These are phyloP conservation scores for Puya raimondii DNA, from an alignment of 176 grass and related monocot species.

Conservation along the genomic window DNA sequence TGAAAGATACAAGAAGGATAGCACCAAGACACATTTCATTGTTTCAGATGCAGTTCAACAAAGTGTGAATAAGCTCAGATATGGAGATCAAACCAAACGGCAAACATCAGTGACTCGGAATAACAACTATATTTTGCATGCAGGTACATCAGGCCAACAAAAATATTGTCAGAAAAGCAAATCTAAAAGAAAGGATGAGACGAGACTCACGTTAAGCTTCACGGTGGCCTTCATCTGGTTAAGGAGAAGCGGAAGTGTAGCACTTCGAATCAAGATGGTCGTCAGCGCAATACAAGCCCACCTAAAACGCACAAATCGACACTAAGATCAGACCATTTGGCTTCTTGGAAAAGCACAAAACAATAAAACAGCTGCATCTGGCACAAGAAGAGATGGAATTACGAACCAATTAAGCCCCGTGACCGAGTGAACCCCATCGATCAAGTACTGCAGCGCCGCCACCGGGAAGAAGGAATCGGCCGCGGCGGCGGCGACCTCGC, in stretches of 20 bases:
- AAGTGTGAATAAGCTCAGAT: no score
- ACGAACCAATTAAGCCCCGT: slow-evolving; percentile 66
- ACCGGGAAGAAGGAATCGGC: slow-evolving; percentile 54
- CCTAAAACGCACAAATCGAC: slow-evolving; percentile 36
- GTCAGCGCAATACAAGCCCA: slow-evolving; percentile 79
- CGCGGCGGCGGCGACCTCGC: slow-evolving; percentile 85
- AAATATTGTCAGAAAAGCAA: not conserved
- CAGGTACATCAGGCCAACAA: not conserved
- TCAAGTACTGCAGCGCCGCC: slow-evolving; percentile 75
- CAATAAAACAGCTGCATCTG: no score
- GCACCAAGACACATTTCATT: no score
- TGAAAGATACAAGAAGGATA: no score
- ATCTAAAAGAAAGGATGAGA: not conserved
- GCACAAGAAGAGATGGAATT: not conserved
- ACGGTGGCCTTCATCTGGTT: slow-evolving; percentile 48
- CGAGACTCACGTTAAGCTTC: slow-evolving; percentile 55
- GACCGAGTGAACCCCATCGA: slow-evolving; percentile 59
- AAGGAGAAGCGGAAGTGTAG: slow-evolving; percentile 56
- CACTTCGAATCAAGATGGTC: slow-evolving; percentile 62
- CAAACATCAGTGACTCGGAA: no score
- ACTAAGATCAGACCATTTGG: not conserved
- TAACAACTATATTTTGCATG: no score
- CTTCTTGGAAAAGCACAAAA: no score
- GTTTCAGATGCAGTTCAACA: no score
- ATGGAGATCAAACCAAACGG: no score